Evolutionary conservation across 2,329 filamentous ascomycete genomes (phyloP).

Genomic region (Sporothrix luriei): DNA sequence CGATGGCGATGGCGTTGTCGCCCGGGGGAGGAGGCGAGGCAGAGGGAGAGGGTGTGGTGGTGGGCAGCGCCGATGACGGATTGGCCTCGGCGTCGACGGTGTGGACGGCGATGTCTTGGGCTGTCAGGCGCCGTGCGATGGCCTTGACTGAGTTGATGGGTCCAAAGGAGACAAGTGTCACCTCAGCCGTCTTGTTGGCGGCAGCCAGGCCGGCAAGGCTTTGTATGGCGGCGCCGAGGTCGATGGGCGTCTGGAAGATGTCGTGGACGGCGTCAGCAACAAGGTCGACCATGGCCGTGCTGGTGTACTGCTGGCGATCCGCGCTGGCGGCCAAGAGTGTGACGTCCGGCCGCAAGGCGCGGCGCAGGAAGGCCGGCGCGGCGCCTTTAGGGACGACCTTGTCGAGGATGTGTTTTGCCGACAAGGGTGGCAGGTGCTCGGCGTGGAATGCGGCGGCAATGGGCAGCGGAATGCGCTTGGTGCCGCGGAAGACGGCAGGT

Average conservation of each 20-base stretch:
- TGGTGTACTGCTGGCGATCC: background rate
- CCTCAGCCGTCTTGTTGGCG: background rate
- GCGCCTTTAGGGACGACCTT: background rate
- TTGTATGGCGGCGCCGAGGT: background rate
- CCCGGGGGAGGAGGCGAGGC: slow-evolving; percentile 51
- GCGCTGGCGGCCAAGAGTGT: background rate
- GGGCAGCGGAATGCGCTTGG: background rate
- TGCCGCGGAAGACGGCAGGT: background rate
- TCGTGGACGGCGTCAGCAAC: slow-evolving; percentile 1
- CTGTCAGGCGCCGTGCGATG: background rate
- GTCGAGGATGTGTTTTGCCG: background rate
- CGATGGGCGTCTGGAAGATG: slow-evolving; percentile 16
- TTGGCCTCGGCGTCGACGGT: background rate
- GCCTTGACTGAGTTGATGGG: slow-evolving; percentile 14
- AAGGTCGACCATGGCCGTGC: background rate
- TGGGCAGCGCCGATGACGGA: background rate
- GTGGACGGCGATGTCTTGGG: background rate
- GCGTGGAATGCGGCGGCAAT: background rate
- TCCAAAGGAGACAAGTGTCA: slow-evolving; percentile 9
- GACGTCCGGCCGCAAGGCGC: background rate
- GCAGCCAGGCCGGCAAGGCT: background rate
- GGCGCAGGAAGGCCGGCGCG: background rate
- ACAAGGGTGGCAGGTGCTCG: background rate
- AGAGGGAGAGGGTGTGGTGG: slow-evolving; percentile 34
- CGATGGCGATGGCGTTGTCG: slow-evolving; percentile 64